A percentile compares a stretch with the other conserved stretches of the same genome.
phyloP scores from a whole-genome alignment of 352 stramenopile genomes.

The Phytophthora sojae region DNA sequence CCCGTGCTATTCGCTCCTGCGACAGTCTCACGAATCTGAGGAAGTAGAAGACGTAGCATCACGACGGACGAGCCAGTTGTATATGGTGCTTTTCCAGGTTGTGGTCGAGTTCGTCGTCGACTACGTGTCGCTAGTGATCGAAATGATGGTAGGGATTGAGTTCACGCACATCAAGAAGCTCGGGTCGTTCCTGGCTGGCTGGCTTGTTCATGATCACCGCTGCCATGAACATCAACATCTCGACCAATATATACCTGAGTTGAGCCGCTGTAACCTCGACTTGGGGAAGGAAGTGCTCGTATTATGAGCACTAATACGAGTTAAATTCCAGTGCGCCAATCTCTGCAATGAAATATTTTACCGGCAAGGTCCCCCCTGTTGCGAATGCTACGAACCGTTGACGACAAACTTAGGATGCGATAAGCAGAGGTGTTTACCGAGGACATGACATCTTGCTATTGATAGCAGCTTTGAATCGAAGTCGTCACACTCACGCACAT shows the following conservation, averaged over 20 bases:
- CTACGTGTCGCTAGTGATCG: constrained; percentile 19
- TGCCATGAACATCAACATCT: constrained; percentile 38
- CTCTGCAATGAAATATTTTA: too few species aligned
- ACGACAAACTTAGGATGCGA: neutral
- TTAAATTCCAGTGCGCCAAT: too few species aligned
- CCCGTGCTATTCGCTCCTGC: constrained; percentile 25
- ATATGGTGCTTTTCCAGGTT: constrained; percentile 18
- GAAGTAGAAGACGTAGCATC: neutral
- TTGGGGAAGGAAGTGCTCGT: neutral
- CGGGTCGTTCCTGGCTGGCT: constrained; percentile 25
- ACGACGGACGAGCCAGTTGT: constrained; percentile 3
- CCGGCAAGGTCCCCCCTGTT: neutral
- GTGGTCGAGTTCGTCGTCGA: constrained; percentile 24
- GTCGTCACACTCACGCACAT: neutral
- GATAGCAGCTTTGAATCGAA: neutral
- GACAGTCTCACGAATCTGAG: constrained; percentile 2
- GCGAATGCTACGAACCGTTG: neutral
- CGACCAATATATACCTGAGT: constrained; percentile 34
- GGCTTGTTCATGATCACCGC: constrained; percentile 20
- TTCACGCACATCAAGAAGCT: constrained; percentile 22
- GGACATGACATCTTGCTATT: neutral
- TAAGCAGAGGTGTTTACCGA: neutral
- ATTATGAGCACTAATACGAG: too few species aligned
- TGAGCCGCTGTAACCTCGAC: neutral
- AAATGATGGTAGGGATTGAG: constrained; percentile 27